Percentiles rank a stretch among this genome's conserved stretches.
Evolutionary conservation across 768 basidiomycete species (phyloP).

Genomic region (Pleurotus djamor): DNA sequence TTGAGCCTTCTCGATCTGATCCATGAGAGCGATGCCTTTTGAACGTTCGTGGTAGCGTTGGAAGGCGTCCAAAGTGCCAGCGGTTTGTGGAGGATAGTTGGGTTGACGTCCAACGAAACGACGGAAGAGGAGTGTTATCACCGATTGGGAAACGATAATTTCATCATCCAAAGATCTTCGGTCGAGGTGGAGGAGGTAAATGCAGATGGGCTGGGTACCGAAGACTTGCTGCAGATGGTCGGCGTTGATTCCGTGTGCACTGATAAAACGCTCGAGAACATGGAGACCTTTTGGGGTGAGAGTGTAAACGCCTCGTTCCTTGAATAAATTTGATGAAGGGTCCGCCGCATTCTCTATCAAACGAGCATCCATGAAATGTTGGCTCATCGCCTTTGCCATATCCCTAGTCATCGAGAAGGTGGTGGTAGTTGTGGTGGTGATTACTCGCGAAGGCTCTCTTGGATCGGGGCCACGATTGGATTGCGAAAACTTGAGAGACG

Average conservation of each 20-base stretch:
- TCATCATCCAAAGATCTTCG: conserved; percentile 92
- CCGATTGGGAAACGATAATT: conserved; percentile 92
- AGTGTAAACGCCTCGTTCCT: conserved; percentile 95
- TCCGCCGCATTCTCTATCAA: conserved; percentile 97
- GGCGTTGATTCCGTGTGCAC: conserved; percentile 97
- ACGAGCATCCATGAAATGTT: conserved; percentile 99
- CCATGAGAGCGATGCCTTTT: conserved; percentile 69
- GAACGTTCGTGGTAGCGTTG: conserved; percentile 78
- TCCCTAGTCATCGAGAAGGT: conserved; percentile 99
- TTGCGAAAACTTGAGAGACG: conserved; percentile 97
- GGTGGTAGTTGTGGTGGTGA: conserved; percentile 98
- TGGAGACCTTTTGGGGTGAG: conserved; percentile 98
- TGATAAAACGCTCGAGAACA: conserved; percentile 98
- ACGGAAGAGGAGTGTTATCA: conserved; percentile 92
- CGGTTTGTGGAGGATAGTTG: conserved; percentile 62
- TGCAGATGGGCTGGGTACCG: conserved; percentile 89
- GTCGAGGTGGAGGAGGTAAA: conserved; percentile 97
- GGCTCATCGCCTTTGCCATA: conserved; percentile 99
- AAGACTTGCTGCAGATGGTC: conserved; percentile 92
- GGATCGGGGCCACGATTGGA: conserved; percentile 98
- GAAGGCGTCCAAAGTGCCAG: conserved; percentile 55
- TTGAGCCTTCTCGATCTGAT: conserved; percentile 66
- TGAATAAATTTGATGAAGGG: conserved; percentile 85
- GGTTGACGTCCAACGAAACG: conserved; percentile 90
- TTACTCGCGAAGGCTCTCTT: conserved; percentile 94